Evolutionary conservation across 352 stramenopile genomes (phyloP).

Genomic region (Phytopythium oedochilum): DNA sequence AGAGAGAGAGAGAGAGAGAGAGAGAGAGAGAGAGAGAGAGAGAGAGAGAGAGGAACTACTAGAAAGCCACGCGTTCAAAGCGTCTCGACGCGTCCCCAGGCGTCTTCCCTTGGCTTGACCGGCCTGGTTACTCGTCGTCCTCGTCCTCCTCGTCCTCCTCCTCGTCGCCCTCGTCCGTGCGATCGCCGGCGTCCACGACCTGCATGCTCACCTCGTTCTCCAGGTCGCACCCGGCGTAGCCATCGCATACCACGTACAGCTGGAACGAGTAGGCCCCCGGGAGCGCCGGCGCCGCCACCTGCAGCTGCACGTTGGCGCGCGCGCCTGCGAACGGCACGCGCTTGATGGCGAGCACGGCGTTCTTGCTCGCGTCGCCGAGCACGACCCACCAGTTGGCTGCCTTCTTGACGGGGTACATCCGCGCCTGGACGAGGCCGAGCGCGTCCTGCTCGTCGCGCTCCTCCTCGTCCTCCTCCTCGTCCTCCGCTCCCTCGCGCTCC

Average conservation of each 20-base stretch:
- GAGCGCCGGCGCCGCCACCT: slow-evolving; percentile 95
- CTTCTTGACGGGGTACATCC: slow-evolving; percentile 87
- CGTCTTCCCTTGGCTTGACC: no score
- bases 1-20: no score
- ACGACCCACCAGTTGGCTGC: slow-evolving; percentile 99
- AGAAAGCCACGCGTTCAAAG: background rate
- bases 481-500: slow-evolving; percentile 94
- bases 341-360: slow-evolving; percentile 97
- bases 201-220: slow-evolving; percentile 91
- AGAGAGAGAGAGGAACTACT: no score
- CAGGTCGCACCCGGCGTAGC: slow-evolving; percentile 97
- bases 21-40: no score
- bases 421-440: slow-evolving; percentile 68
- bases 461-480: slow-evolving; percentile 90
- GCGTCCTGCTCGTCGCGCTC: slow-evolving; percentile 44
- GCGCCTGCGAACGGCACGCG: slow-evolving; percentile 89
- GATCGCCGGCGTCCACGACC: slow-evolving; percentile 43
- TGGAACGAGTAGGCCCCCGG: slow-evolving; percentile 93
- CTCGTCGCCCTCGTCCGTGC: slow-evolving; percentile 46
- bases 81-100: background rate
- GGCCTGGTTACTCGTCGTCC: slow-evolving; percentile 8
- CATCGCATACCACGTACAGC: slow-evolving; percentile 99
- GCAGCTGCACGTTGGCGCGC: slow-evolving; percentile 82
- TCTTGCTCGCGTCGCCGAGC: slow-evolving; percentile 94
- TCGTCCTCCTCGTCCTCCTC: slow-evolving; percentile 30